phyloP scores from a whole-genome alignment of 1,139 yeast genomes.

The Taphrina pruni region DNA sequence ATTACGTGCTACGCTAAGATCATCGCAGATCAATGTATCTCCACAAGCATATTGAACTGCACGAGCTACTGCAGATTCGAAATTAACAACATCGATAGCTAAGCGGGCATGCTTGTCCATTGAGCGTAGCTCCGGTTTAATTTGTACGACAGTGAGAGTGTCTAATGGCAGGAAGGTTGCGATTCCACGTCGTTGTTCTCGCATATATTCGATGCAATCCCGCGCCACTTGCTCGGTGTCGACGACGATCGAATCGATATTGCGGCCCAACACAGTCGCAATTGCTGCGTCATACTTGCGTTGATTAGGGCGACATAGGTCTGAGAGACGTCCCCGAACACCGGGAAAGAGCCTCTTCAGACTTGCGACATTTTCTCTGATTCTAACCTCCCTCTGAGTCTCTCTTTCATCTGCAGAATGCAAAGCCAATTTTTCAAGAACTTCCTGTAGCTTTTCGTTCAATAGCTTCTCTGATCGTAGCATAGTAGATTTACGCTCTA shows the following conservation, averaged over 20 bases:
- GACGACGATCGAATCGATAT: conserved; percentile 82
- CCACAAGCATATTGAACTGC: conserved; percentile 86
- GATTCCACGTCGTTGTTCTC: conserved; percentile 83
- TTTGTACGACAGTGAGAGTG: conserved; percentile 67
- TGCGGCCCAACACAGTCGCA: conserved; percentile 76
- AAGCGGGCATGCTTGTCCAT: conserved; percentile 65
- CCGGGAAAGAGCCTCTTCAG: conserved; percentile 78
- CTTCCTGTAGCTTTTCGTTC: conserved; percentile 69
- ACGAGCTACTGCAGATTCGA: conserved; percentile 69
- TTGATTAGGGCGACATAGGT: conserved; percentile 78
- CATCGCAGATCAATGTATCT: conserved; percentile 79
- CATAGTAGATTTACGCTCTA: conserved; percentile 58
- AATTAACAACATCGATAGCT: conserved; percentile 69
- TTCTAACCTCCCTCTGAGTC: conserved; percentile 67
- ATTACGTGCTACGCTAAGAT: conserved; percentile 67
- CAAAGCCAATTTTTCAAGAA: conserved; percentile 69
- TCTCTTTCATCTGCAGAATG: conserved; percentile 78
- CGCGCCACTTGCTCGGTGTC: conserved; percentile 77
- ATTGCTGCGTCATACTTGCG: conserved; percentile 77
- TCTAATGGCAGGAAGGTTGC: conserved; percentile 91
- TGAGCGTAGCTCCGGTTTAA: conserved; percentile 64
- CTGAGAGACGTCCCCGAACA: conserved; percentile 78
- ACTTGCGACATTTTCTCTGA: conserved; percentile 73
- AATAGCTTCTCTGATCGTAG: conserved; percentile 61
- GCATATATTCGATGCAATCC: conserved; percentile 79